A percentile compares a stretch with the other conserved stretches of the same genome.
phyloP scores from a whole-genome alignment of 371 early-diverging fungal genomes.

The Mucor lusitanicus region DNA sequence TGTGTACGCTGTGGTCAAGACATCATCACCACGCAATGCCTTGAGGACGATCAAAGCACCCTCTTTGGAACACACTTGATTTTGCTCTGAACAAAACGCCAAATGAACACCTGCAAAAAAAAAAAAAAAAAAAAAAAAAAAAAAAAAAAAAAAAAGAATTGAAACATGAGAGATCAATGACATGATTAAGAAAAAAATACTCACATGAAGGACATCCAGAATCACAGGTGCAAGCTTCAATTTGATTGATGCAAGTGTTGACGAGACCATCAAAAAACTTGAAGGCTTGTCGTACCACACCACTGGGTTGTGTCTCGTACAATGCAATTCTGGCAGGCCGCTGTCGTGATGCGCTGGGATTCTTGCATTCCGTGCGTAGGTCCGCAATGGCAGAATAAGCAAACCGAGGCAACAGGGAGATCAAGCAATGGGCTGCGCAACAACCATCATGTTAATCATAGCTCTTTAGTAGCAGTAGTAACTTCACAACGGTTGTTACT shows the following conservation, averaged over 20 bases:
- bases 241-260: constrained; percentile 23
- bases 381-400: constrained; percentile 22
- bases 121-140: too few relatives aligned
- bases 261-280: constrained; percentile 36
- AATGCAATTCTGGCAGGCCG: constrained; percentile 41
- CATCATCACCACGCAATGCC: constrained; percentile 8
- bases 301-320: constrained; percentile 48
- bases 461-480: too few relatives aligned
- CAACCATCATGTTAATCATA: too few relatives aligned
- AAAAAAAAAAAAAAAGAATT: background rate
- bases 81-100: constrained; percentile 43
- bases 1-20: background rate
- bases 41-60: constrained; percentile 40
- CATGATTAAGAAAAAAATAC: constrained; percentile 1
- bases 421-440: constrained; percentile 39
- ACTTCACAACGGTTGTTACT: background rate
- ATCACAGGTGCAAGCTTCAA: constrained; percentile 40
- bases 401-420: constrained; percentile 37
- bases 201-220: constrained; percentile 48
- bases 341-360: constrained; percentile 42
- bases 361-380: constrained; percentile 51
- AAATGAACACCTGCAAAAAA: constrained; percentile 40
- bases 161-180: background rate
- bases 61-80: constrained; percentile 38
- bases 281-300: constrained; percentile 36